Evolutionary conservation across 139 green algal genomes (phyloP), one percentile per base, ranked within the genome.

Genomic region (Picochlorum sp.): DNA sequence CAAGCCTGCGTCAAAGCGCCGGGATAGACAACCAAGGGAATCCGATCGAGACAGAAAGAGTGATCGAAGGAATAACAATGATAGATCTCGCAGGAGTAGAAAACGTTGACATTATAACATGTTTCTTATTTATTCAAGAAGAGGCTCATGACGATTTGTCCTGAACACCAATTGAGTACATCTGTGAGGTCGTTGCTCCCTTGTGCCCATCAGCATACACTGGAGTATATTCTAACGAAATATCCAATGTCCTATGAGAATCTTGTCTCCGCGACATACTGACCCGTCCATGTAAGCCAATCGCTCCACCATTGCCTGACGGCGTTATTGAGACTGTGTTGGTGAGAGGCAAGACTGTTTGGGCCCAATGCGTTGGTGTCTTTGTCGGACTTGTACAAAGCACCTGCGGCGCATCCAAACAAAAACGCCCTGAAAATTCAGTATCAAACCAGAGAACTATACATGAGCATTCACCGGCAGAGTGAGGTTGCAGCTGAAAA

Each of bases 391-490:
- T 83, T n/a, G 92, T 98, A 30, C 82, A 83, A 30, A 98, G 85
- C 45, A 67, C 60, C 20, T 90, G 79, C 0, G 85, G 79, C 8
- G 74, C 65, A 20, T 96, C 77, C 4, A 31, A 34, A 77, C 91
- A 97, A 76, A 91, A 90, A n/a, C 84, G 76, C 21, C 66, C 37
- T 26, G 76, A 86, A 77, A 98, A 98, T 26, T 79, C 69, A 1
- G 82, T 86, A 74, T 97, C 90, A 74, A 98, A 98, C 92, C 92
- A 98, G 56, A 98, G 34, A 15, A 91, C 91, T n/a, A 98, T 49
- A 4, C 78, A 65, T 38, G 72, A 60, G 28, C 79, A 75, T 28
- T 82, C 57, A 7, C 54, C 44, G 16, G 67, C 66, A 49, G 50
- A 57, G 65, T 66, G 49, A 26, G 92, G 68, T 10, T 13, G 30